A percentile compares a stretch with the other conserved stretches of the same genome.
phyloP scores from a whole-genome alignment of 139 green algal genomes.

The Chlamydomonas asymmetrica region DNA sequence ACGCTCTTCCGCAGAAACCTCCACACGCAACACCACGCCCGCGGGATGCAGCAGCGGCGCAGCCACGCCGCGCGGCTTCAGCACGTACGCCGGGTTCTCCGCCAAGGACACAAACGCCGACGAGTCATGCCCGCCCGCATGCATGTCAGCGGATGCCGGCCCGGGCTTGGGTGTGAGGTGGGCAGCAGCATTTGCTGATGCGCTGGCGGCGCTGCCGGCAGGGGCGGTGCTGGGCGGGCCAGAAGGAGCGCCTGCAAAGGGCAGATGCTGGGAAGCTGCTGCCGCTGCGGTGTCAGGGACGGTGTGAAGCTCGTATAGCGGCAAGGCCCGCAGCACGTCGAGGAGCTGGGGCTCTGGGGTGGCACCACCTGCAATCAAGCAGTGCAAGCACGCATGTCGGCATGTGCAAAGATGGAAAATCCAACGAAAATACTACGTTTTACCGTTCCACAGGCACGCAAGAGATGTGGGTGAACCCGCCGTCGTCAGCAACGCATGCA shows the following conservation, averaged over 20 bases:
- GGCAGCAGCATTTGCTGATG: not conserved
- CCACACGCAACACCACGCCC: too few relatives aligned
- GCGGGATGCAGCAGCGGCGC: too few relatives aligned
- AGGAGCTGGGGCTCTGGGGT: slow-evolving; percentile 32
- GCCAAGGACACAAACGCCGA: too few relatives aligned
- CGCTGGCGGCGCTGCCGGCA: not conserved
- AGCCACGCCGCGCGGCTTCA: too few relatives aligned
- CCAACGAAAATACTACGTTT: too few relatives aligned
- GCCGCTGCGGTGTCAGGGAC: not conserved
- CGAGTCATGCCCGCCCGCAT: not conserved
- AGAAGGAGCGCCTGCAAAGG: too few relatives aligned
- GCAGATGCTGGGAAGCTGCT: not conserved
- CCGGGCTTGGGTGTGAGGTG: too few relatives aligned
- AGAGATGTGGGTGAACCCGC: not conserved
- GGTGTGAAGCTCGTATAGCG: slow-evolving; percentile 58
- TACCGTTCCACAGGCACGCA: too few relatives aligned
- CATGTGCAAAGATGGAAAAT: too few relatives aligned
- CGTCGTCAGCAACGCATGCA: not conserved
- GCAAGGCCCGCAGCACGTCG: slow-evolving; percentile 48
- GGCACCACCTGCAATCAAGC: not conserved
- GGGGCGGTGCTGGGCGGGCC: not conserved
- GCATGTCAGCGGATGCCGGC: slow-evolving; percentile 1
- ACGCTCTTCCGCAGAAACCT: too few relatives aligned
- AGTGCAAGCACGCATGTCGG: too few relatives aligned
- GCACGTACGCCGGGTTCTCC: too few relatives aligned